Percentiles rank a stretch among this genome's conserved stretches.
These are phyloP conservation scores for Linnemannia zychae DNA, from an alignment of 192 early-diverging fungal genomes.

Conservation along the genomic window DNA sequence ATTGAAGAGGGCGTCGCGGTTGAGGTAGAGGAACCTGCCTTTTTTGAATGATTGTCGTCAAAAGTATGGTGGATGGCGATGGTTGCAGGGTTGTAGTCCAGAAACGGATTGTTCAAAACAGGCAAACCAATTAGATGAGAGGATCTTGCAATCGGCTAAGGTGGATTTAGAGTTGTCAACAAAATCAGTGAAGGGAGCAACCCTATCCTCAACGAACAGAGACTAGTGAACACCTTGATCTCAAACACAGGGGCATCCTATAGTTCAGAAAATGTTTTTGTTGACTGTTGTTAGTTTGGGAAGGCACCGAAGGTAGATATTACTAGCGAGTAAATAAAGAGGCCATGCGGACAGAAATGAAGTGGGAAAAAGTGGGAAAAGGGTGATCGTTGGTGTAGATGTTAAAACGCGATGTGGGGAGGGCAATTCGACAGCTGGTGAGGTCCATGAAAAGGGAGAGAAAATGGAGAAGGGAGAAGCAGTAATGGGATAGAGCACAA, in stretches of 20 bases:
- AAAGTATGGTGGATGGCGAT: not conserved
- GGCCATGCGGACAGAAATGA: not conserved
- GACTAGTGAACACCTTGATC: not conserved
- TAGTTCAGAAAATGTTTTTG: no score
- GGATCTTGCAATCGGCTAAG: not conserved
- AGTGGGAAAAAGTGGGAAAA: not conserved
- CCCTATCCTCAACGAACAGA: slow-evolving; percentile 9
- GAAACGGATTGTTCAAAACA: not conserved
- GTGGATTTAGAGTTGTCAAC: not conserved
- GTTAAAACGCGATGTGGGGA: not conserved
- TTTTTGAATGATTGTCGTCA: not conserved
- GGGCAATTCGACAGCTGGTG: not conserved
- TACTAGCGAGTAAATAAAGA: not conserved
- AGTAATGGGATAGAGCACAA: not conserved
- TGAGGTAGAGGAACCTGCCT: not conserved
- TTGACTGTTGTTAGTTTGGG: no score
- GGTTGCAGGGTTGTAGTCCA: not conserved
- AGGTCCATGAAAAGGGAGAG: not conserved
- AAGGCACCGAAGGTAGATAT: not conserved
- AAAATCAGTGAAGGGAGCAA: not conserved
- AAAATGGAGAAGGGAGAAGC: not conserved
- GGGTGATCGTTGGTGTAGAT: not conserved
- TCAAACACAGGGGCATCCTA: not conserved
- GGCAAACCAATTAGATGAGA: not conserved
- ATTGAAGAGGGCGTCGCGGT: not conserved